Conservation (phyloP, 257 asterid genomes). For the Solanum bulbocastanum region DNA sequence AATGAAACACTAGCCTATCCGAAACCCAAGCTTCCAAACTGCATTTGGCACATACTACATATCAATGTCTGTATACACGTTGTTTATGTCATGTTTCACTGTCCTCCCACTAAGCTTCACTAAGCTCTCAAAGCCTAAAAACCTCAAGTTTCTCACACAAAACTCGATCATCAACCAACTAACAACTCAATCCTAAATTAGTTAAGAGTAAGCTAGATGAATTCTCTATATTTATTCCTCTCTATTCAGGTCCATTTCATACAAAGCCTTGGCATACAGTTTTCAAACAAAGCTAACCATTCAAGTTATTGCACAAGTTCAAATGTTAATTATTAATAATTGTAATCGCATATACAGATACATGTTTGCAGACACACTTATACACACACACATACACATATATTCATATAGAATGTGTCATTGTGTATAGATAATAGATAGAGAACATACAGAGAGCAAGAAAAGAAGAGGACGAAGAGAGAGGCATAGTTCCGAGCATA, state of each 20-base stretch:
- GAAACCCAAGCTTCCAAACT: background rate
- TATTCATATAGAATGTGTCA: background rate
- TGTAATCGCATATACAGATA: background rate
- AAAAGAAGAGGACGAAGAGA: constrained; percentile 57
- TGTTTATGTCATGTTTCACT: background rate
- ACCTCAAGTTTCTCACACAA: background rate
- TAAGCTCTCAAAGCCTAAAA: background rate
- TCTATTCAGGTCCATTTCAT: background rate
- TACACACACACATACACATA: background rate
- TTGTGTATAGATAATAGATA: background rate
- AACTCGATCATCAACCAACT: background rate
- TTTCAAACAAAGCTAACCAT: background rate
- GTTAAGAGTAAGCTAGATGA: background rate
- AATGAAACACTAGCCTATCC: background rate
- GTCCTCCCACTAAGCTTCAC: background rate
- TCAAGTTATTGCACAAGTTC: background rate
- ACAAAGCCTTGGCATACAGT: accelerated
- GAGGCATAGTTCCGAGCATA: constrained; percentile 73
- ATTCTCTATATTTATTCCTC: background rate
- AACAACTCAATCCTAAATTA: background rate
- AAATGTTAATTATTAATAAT: background rate
- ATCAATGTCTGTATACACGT: background rate
- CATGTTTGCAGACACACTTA: background rate
- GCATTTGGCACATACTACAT: background rate
- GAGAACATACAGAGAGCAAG: constrained; percentile 62